These are phyloP conservation scores for Russula earlei DNA, from an alignment of 768 basidiomycete genomes.

Conservation along the genomic window DNA sequence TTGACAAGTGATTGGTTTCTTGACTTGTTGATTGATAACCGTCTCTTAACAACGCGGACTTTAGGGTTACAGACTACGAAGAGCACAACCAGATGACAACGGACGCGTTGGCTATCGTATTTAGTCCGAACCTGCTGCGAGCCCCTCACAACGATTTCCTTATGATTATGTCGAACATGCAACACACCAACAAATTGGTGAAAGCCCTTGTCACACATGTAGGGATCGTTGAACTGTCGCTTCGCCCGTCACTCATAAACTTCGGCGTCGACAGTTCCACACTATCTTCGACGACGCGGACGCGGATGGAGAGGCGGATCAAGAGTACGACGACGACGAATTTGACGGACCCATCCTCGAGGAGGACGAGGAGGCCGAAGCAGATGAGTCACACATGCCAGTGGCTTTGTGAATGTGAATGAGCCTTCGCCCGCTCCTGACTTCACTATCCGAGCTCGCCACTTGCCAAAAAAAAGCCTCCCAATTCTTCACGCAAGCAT, in stretches of 20 bases:
- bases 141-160: constrained; percentile 73
- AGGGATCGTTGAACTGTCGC: constrained; percentile 41
- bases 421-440: neutral
- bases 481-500: neutral
- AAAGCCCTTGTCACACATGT: constrained; percentile 59
- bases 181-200: constrained; percentile 19
- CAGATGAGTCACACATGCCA: neutral
- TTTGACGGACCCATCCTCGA: constrained; percentile 58
- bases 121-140: constrained; percentile 71
- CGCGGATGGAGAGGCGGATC: constrained; percentile 27
- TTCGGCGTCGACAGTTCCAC: constrained; percentile 35
- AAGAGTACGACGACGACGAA: constrained; percentile 54
- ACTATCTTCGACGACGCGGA: constrained; percentile 66
- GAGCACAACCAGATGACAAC: constrained; percentile 88
- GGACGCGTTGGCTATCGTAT: constrained; percentile 76
- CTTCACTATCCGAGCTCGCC: neutral
- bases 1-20: constrained; percentile 48
- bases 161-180: constrained; percentile 71
- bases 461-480: neutral
- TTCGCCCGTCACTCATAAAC: neutral
- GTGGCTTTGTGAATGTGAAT: constrained; percentile 5
- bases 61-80: constrained; percentile 79
- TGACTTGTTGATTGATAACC: neutral
- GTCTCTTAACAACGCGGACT: neutral
- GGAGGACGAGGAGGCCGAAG: constrained; percentile 45